Conservation (phyloP, 257 asterid species). For the Jasminum sambac region DNA sequence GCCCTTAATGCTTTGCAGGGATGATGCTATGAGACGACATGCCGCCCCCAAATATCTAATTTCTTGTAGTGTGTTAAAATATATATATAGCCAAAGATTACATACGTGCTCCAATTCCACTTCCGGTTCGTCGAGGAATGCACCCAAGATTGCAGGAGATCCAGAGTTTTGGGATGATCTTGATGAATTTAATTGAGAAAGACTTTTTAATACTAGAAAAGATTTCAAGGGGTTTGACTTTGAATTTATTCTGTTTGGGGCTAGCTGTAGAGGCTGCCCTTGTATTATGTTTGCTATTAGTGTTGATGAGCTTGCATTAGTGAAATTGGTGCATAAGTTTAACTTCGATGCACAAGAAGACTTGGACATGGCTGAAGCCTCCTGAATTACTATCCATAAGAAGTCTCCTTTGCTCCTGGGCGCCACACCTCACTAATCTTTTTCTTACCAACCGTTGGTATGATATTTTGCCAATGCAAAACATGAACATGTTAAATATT, state of each 20-base stretch:
- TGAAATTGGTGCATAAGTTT: conserved; percentile 41
- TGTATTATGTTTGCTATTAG: conserved; percentile 34
- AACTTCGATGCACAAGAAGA: conserved; percentile 29
- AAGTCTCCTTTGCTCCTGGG: conserved; percentile 35
- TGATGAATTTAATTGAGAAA: conserved; percentile 49
- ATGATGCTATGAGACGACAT: too few species aligned
- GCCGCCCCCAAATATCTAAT: too few species aligned
- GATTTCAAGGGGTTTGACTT: conserved; percentile 49
- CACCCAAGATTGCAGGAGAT: conserved; percentile 42
- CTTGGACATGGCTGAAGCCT: conserved; percentile 46
- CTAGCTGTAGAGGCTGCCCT: conserved; percentile 60
- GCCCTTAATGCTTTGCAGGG: too few species aligned
- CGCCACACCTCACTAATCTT: conserved; percentile 14
- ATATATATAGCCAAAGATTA: conserved; percentile 39
- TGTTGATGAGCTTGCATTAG: conserved; percentile 37
- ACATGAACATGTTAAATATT: too few species aligned
- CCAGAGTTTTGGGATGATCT: conserved; percentile 48
- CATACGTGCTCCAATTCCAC: conserved; percentile 48
- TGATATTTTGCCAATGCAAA: too few species aligned
- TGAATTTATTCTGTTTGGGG: conserved; percentile 56
- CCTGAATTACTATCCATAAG: conserved; percentile 30
- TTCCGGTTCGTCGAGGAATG: conserved; percentile 47
- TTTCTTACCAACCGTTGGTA: too few species aligned
- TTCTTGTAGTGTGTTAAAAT: too few species aligned
- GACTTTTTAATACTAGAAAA: conserved; percentile 31